A percentile compares a stretch with the other conserved stretches of the same genome.
These are phyloP conservation scores for Hypericum androsaemum DNA, from an alignment of 345 rosid genomes.

Conservation along the genomic window DNA sequence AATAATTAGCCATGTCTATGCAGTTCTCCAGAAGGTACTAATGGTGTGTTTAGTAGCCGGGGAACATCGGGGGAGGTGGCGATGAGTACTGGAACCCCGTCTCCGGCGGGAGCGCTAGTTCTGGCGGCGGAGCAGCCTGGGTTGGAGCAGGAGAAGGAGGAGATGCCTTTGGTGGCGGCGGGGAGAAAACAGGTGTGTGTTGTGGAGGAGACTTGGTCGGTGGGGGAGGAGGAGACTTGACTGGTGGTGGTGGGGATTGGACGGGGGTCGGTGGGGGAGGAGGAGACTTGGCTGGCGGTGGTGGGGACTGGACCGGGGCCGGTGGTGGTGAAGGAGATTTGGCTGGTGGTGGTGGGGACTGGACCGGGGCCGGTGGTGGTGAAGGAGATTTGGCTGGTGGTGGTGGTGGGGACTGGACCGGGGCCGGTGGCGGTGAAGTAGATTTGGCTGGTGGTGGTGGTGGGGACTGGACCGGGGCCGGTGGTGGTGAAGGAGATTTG, in stretches of 20 bases:
- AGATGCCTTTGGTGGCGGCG: conserved; percentile 1
- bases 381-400: conserved; percentile 11
- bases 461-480: conserved; percentile 15
- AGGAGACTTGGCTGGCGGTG: background rate
- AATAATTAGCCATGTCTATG: too few species aligned
- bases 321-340: background rate
- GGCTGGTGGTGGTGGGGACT: background rate
- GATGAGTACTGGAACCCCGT: conserved; percentile 2
- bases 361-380: background rate
- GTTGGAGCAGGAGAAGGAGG: conserved; percentile 12
- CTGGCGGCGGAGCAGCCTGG: conserved; percentile 16
- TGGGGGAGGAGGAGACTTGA: background rate
- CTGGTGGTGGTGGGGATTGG: conserved; percentile 21
- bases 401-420: conserved; percentile 9
- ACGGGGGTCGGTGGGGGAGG: too few species aligned
- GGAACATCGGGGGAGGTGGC: conserved; percentile 1
- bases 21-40: too few species aligned
- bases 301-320: background rate
- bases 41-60: background rate
- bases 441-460: conserved; percentile 17
- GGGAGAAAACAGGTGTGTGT: conserved; percentile 10
- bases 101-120: background rate
- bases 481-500: conserved; percentile 13
- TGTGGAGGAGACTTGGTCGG: conserved; percentile 1
- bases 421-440: conserved; percentile 14